phyloP scores from a whole-genome alignment of 2,329 filamentous ascomycete genomes.

The Hypoxylon sp. region DNA sequence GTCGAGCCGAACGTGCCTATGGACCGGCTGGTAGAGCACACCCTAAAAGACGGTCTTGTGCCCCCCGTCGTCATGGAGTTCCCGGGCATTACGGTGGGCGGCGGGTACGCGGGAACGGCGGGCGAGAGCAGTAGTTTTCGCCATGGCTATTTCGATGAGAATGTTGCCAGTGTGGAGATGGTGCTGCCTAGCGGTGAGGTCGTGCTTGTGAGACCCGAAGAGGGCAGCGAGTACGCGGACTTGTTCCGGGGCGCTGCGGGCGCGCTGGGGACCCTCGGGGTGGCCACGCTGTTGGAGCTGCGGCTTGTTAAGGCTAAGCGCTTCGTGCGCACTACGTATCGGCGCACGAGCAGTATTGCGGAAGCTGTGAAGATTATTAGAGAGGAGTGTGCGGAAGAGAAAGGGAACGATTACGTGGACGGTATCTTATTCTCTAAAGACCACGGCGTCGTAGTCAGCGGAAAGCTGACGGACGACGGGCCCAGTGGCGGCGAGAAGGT shows the following conservation, averaged over 20 bases:
- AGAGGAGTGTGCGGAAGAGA: constrained; percentile 57
- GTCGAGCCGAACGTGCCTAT: constrained; percentile 83
- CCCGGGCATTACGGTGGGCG: constrained; percentile 79
- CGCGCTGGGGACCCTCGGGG: constrained; percentile 74
- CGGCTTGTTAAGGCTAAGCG: constrained; percentile 68
- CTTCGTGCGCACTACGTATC: constrained; percentile 73
- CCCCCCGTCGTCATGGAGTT: constrained; percentile 83
- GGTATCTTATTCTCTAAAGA: constrained; percentile 74
- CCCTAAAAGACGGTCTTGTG: constrained; percentile 72
- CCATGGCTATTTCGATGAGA: constrained; percentile 78
- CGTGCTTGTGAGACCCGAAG: constrained; percentile 60
- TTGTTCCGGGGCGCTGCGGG: constrained; percentile 75
- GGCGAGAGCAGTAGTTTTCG: constrained; percentile 78
- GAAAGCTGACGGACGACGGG: constrained; percentile 68
- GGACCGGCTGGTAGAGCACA: constrained; percentile 75
- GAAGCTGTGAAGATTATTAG: constrained; percentile 63
- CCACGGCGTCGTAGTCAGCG: constrained; percentile 75
- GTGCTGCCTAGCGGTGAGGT: constrained; percentile 75
- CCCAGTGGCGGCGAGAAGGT: constrained; percentile 49
- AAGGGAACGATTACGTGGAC: constrained; percentile 75
- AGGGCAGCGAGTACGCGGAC: constrained; percentile 55
- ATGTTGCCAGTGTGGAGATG: constrained; percentile 73
- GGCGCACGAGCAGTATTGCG: constrained; percentile 61
- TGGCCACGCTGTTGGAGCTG: constrained; percentile 75
- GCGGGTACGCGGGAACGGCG: constrained; percentile 76